Evolutionary conservation across 768 basidiomycete genomes (phyloP).

Genomic region (Plicaturopsis crispa): DNA sequence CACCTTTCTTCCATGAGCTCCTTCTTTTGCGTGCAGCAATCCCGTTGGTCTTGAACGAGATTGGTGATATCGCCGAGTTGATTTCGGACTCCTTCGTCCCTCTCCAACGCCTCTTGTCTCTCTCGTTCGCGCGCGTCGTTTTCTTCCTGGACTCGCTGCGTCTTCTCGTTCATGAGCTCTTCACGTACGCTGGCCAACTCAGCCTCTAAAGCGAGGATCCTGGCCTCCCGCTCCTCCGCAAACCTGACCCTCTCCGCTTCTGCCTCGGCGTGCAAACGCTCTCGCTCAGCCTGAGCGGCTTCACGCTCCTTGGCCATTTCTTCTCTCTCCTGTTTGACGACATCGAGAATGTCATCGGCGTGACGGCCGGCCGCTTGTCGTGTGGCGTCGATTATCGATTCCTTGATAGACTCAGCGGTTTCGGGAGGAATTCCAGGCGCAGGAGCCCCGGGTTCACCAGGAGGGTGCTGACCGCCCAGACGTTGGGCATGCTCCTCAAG

Average conservation of each 20-base stretch:
- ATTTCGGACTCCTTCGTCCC: constrained; percentile 48
- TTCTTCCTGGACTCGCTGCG: constrained; percentile 49
- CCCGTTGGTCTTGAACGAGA: constrained; percentile 59
- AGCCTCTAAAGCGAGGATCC: constrained; percentile 54
- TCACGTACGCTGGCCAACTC: constrained; percentile 48
- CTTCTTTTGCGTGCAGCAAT: constrained; percentile 52
- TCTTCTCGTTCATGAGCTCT: constrained; percentile 59
- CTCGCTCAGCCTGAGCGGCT: constrained; percentile 44
- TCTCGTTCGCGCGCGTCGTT: constrained; percentile 57
- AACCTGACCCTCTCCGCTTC: constrained; percentile 40
- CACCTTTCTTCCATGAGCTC: constrained; percentile 54
- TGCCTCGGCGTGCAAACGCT: constrained; percentile 37
- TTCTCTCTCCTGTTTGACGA: constrained; percentile 51
- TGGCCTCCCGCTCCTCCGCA: constrained; percentile 42
- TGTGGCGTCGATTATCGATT: constrained; percentile 32
- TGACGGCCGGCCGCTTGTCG: constrained; percentile 50
- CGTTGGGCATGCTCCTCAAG: too few species aligned
- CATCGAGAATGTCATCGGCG: constrained; percentile 50
- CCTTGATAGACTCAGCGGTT: constrained; percentile 18
- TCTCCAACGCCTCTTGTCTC: constrained; percentile 46
- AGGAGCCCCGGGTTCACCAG: constrained; percentile 15
- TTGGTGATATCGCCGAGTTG: constrained; percentile 71
- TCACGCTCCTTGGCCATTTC: constrained; percentile 50
- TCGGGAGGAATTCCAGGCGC: constrained; percentile 10
- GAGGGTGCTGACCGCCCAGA: too few species aligned